Evolutionary conservation across 768 basidiomycete genomes (phyloP), one percentile per base, ranked within the genome.

Genomic region (Russula olivacea): DNA sequence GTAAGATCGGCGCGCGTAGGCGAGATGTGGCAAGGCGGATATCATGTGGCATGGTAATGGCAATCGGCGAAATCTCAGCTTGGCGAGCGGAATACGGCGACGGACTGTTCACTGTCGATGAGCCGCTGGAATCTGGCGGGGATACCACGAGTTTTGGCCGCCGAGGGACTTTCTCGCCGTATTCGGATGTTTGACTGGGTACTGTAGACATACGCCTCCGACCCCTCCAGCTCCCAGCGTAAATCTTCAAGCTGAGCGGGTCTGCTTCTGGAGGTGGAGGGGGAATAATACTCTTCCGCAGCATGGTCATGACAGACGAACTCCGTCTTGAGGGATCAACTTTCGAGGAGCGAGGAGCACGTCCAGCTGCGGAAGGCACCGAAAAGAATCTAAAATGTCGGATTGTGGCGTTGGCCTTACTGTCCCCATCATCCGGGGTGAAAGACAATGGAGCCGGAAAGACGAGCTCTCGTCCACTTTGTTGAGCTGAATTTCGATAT

Each of bases 371-470:
- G 6, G 43, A 12, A 9, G 61, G 32, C 38, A 52, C 41, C 15
- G 62, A 58, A 45, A 38, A n/a, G 30, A 53, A 53, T 23, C 55
- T 61, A 50, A 25, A 34, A 45, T 52, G 50, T 30, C 14, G 23
- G 30, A 17, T 48, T 25, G 25, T n/a, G 1, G 41, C 30, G 28
- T 58, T 61, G 43, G 40, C 47, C 15, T 58, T 55, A 17, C 32
- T 32, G 15, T 54, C 63, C 4, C 21, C 47, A 10, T 67, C 61
- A 25, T 34, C 30, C 19, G 60, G 51, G 43, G 72, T 65, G 64
- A 81, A 83, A 15, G 85, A 85, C 5, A 92, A 77, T 0, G 90
- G 90, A 7, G 87, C 82, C 25, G 90, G 90, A 72, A 91, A 91
- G 10, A 80, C 82, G 61, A 92, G 79, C 66, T 89, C 83, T 51